phyloP scores from a whole-genome alignment of 768 basidiomycete species.

The Saitozyma sp. region DNA sequence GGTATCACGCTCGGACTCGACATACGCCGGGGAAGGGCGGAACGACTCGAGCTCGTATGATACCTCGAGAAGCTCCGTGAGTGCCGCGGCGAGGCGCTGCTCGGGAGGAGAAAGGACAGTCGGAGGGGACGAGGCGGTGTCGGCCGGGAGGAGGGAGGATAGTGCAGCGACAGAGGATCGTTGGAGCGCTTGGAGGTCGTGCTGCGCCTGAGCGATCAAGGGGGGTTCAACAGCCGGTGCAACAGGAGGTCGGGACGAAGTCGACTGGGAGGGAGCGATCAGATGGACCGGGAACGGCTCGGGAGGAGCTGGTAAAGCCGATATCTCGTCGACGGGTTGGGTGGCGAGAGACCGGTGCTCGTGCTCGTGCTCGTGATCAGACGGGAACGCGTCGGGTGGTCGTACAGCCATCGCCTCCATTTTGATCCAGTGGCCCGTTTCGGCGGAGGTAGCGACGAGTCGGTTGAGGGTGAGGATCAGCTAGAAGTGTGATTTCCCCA shows the following conservation, averaged over 20 bases:
- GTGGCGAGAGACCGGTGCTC: background rate
- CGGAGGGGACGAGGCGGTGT: background rate
- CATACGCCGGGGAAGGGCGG: conserved; percentile 19
- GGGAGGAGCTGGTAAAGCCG: conserved; percentile 29
- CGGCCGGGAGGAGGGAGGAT: conserved; percentile 16
- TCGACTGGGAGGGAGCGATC: background rate
- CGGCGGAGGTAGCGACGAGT: too few relatives aligned
- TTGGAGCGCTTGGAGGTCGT: conserved; percentile 15
- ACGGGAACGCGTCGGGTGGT: too few relatives aligned
- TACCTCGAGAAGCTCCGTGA: conserved; percentile 37
- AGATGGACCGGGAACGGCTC: conserved; percentile 31
- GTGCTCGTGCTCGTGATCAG: too few relatives aligned
- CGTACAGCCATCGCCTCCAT: too few relatives aligned
- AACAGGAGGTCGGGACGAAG: background rate
- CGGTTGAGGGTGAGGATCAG: too few relatives aligned
- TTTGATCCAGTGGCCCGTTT: too few relatives aligned
- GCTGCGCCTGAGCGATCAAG: background rate
- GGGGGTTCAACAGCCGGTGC: background rate
- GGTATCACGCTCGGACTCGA: conserved; percentile 5
- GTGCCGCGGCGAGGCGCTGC: conserved; percentile 21
- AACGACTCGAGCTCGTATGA: conserved; percentile 31
- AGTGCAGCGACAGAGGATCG: conserved; percentile 26
- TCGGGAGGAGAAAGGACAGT: background rate
- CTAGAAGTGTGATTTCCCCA: too few relatives aligned
- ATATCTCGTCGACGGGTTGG: conserved; percentile 2